phyloP scores from a whole-genome alignment of 805 yeast species.

The Metschnikowia orientalis region DNA sequence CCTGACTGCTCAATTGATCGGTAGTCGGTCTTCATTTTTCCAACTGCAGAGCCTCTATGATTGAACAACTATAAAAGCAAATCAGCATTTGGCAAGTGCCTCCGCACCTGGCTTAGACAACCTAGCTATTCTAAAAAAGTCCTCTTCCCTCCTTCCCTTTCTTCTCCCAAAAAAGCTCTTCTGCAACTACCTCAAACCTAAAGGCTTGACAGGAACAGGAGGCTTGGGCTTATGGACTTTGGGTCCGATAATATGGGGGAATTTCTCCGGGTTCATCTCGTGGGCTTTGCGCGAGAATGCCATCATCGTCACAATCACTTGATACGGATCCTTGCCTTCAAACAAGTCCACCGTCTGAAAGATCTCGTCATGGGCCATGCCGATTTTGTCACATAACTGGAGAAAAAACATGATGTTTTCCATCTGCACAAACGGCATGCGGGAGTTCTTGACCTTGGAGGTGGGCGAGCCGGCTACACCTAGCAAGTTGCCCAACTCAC shows the following conservation, averaged over 20 bases:
- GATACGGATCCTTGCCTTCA: slow-evolving; percentile 72
- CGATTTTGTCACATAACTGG: slow-evolving; percentile 54
- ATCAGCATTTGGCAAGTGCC: too few species aligned
- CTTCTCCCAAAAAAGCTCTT: too few species aligned
- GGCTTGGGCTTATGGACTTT: slow-evolving; percentile 42
- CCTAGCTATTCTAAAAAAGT: too few species aligned
- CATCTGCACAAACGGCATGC: slow-evolving; percentile 76
- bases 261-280: slow-evolving; percentile 26
- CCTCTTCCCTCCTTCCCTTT: too few species aligned
- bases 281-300: slow-evolving; percentile 70
- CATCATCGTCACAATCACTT: slow-evolving; percentile 68
- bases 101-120: too few species aligned
- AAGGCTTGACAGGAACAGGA: slow-evolving; percentile 56
- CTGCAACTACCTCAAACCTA: slow-evolving; percentile 3
- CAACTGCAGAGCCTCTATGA: too few species aligned
- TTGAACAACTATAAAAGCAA: too few species aligned
- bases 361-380: slow-evolving; percentile 76
- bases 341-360: slow-evolving; percentile 75
- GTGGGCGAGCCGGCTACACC: slow-evolving; percentile 27
- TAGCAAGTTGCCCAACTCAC: slow-evolving; percentile 30
- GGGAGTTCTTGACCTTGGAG: slow-evolving; percentile 52
- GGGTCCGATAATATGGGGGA: slow-evolving; percentile 37
- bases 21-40: too few species aligned
- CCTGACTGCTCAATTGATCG: too few species aligned
- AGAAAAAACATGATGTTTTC: slow-evolving; percentile 77